phyloP scores from a whole-genome alignment of 345 rosid genomes.

The Zanthoxylum bungeanum region DNA sequence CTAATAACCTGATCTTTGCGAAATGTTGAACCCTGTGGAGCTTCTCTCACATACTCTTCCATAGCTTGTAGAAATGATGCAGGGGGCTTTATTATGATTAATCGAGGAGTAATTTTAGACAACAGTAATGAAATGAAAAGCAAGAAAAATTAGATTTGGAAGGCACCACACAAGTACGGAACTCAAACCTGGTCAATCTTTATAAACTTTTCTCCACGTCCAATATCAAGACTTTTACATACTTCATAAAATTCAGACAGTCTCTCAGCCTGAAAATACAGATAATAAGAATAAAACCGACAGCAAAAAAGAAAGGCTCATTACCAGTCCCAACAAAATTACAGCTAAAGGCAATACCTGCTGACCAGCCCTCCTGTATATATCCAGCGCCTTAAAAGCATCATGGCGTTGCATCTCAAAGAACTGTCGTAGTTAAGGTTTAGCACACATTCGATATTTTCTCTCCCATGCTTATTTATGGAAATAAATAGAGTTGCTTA shows the following conservation, averaged over 20 bases:
- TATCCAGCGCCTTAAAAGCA: constrained; percentile 77
- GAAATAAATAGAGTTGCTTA: constrained; percentile 24
- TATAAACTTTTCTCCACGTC: constrained; percentile 74
- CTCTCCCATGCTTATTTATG: constrained; percentile 16
- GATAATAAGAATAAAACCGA: neutral
- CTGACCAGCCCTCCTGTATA: constrained; percentile 82
- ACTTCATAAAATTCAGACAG: constrained; percentile 95
- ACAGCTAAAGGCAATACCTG: constrained; percentile 54
- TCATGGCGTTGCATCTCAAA: constrained; percentile 93
- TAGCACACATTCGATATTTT: constrained; percentile 16
- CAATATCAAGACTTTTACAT: constrained; percentile 79
- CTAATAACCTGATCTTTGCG: constrained; percentile 71
- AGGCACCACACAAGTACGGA: constrained; percentile 15
- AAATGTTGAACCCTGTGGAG: constrained; percentile 54
- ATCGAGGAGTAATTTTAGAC: neutral
- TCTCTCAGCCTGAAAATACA: constrained; percentile 68
- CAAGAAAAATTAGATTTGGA: constrained; percentile 3
- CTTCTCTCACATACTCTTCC: constrained; percentile 96
- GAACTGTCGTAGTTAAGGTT: constrained; percentile 54
- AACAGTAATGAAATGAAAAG: neutral
- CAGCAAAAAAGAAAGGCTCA: neutral
- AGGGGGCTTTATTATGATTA: constrained; percentile 46
- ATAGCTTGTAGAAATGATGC: constrained; percentile 92
- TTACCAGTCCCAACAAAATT: constrained; percentile 8
- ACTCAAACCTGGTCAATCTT: constrained; percentile 89